Percentiles rank a stretch among this genome's conserved stretches.
Evolutionary conservation across 306 rosid species (phyloP).

Genomic region (Prunus campanulata): DNA sequence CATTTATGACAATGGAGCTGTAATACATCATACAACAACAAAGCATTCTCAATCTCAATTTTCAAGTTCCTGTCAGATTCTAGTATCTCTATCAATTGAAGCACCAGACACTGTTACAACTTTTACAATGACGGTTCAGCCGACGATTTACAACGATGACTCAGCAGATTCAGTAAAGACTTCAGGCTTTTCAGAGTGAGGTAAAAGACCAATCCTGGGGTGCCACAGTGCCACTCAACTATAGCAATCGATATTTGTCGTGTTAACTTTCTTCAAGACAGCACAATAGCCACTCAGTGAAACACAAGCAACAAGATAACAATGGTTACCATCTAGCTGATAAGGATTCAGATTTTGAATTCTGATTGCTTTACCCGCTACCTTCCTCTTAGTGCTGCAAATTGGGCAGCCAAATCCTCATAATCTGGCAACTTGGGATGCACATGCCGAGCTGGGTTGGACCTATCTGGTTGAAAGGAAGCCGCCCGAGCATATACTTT

Average conservation of each 20-base stretch:
- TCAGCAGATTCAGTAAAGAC: no score
- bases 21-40: background rate
- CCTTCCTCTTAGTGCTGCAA: constrained; percentile 81
- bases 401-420: constrained; percentile 78
- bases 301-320: constrained; percentile 18
- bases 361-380: constrained; percentile 30
- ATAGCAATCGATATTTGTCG: background rate
- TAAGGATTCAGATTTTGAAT: constrained; percentile 12
- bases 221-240: constrained; percentile 15
- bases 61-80: background rate
- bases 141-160: background rate
- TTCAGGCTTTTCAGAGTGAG: no score
- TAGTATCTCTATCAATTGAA: constrained; percentile 6
- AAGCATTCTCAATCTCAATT: constrained; percentile 18
- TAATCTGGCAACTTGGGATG: constrained; percentile 95
- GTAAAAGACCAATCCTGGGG: constrained; percentile 16
- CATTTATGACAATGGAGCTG: background rate
- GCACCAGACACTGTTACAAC: constrained; percentile 16
- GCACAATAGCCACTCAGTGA: constrained; percentile 11
- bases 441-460: constrained; percentile 66
- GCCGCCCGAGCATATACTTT: constrained; percentile 75
- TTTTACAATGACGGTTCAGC: constrained; percentile 1
- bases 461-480: constrained; percentile 70
- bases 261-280: background rate
- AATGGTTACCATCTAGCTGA: constrained; percentile 16